Base-by-base conservation (phyloP, 345 rosid genomes). In the Eucalyptus dawsonii region DNA sequence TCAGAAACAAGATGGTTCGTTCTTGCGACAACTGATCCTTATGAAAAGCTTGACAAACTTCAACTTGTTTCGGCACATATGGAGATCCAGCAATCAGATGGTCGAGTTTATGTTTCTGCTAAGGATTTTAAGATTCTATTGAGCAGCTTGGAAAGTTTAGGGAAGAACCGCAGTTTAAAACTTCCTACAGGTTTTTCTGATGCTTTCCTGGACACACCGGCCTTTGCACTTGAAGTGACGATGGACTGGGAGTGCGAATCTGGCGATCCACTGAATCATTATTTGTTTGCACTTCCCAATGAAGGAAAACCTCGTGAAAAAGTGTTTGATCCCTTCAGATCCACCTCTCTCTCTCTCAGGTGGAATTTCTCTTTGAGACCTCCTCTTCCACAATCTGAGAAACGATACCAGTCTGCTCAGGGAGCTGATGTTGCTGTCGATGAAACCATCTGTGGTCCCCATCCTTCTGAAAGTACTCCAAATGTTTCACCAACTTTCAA, bases 221-320 rank as follows among this genome's bases (percentile, higher is more conserved):
- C 90, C 83, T 98, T 98, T 92, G 93, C 91, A 90, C 94, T 98
- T 60, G 99, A 97, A 94, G 97, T 98, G 88, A 93, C 93, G 83
- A 96, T 98, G 98, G 97, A 95, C 53, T 97, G 99, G 99, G 99
- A 92, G 50, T 98, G 99, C 21, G 97, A 94, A 62, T 98, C 99
- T 90, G 98, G 99, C 40, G 90, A 92, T 92, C 96, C 99, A 34
- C 88, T 97, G 92, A 96, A 98, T 92, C 99, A 98, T 96, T 98
- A 95, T 91, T 91, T 98, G 89, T 96, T 93, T 93, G 97, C 99
- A 90, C 93, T 98, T 93, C 99, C 99, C 58, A 67, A 76, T 80
- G 99, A 98, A 94, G 97, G 96, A 87, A 95, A 93, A 91, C 93
- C 97, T 89, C 96, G 97, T 76, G 99, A 95, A 89, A 94, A 92